phyloP scores from a whole-genome alignment of 306 rosid species.

The Glycine soja region DNA sequence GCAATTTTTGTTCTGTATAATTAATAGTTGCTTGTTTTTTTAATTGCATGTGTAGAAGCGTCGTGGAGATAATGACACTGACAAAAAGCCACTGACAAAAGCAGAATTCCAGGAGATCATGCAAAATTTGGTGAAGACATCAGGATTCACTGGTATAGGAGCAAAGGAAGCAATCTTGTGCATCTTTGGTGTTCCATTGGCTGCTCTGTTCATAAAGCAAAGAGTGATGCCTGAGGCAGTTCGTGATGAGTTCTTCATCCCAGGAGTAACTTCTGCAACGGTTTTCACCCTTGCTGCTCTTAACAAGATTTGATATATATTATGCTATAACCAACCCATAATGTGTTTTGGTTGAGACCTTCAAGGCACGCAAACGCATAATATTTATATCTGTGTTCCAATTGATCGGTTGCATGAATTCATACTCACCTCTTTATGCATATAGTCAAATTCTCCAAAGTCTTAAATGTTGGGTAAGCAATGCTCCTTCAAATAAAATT shows the following conservation, averaged over 20 bases:
- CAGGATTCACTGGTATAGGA: constrained; percentile 57
- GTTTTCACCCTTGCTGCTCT: constrained; percentile 65
- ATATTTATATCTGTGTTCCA: neutral
- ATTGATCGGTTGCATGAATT: neutral
- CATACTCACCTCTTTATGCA: neutral
- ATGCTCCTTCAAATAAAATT: no score
- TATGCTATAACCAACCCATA: neutral
- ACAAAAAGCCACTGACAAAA: constrained; percentile 13
- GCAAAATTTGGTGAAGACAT: constrained; percentile 19
- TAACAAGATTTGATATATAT: constrained; percentile 57
- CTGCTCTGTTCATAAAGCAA: constrained; percentile 59
- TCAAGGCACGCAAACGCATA: neutral
- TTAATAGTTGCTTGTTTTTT: neutral
- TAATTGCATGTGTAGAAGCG: constrained; percentile 35
- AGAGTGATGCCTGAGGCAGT: constrained; percentile 50
- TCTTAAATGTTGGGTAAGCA: no score
- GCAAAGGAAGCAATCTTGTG: constrained; percentile 57
- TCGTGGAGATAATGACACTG: no score
- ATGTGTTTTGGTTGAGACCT: neutral
- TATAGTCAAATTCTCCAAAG: no score
- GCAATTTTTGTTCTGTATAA: no score
- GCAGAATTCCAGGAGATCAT: constrained; percentile 53
- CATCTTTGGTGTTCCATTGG: constrained; percentile 69
- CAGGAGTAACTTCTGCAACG: constrained; percentile 66
- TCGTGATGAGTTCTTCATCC: constrained; percentile 60